Base-by-base conservation (phyloP, 306 rosid genomes). In the Cicer judaicum region DNA sequence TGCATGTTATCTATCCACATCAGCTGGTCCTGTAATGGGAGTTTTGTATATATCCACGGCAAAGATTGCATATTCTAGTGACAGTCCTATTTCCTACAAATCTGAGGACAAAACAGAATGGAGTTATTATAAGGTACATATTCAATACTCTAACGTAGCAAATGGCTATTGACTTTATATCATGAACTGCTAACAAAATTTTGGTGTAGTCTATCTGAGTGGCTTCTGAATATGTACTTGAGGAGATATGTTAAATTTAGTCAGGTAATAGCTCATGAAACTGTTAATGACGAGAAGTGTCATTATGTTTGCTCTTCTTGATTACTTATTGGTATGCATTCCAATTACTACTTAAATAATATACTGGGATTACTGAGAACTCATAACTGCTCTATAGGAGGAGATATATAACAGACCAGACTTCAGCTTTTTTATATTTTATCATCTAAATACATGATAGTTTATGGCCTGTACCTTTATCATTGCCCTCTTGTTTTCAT, bases 61-160 rank as follows among this genome's bases (percentile, higher is more conserved):
- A 49, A 94, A 94, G 87, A 76, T 94, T 87, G 97, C 96, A 6
- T 94, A 87, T 72, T 85, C 93, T 64, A 94, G 99, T 39, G 97
- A 94, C 81, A 86, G 73, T 78, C 99, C 97, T 74, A 90, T 94
- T 73, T 90, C 99, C 15, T 94, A 88, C 81, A 81, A 70, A 80
- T 14, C 70, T 39, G 87, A 73, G 16, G 66, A 82, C 19, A 66
- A 62, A 79, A 87, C 88, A 5, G 95, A 94, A 84, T 94, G 99
- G 97, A 94, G 93, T 88, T 90, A 94, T 92, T 94, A 94, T 61
- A 92, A 94, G 97, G 99, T 94, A 75, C 63, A 78, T 59, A 55
- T 75, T 48, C 70, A 48, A 10, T 70, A 70, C 49, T 44, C 24
- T 70, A 63, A 46, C 62, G 5, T 6, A 44, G 65, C 10, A 59